Evolutionary conservation across 2,329 filamentous ascomycete genomes (phyloP), one percentile per base, ranked within the genome.

Genomic region (Fusarium xyrophilum): DNA sequence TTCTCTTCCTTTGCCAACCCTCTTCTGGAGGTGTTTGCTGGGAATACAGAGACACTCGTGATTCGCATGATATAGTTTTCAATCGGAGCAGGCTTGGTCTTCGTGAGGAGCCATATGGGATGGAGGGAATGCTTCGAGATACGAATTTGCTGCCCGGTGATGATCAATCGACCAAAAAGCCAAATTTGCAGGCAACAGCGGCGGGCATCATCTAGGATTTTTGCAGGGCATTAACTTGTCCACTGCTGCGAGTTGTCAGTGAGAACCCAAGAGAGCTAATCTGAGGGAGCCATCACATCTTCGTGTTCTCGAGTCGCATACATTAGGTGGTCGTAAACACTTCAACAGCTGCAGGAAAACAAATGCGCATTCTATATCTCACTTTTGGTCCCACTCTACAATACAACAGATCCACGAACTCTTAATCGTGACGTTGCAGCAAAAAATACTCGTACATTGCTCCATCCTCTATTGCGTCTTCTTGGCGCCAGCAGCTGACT

Each of bases 261-360:
- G 83, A 84, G 83, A 85, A 85, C 82, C 77, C 73, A 78, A 82
- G 83, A 85, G 83, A 85, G 83, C 83, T 85, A 83, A 84, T 85
- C 83, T 85, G 83, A 85, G 83, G 83, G 83, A 74, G 72, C 65
- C 23, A 74, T 70, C 33, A 48, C 28, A 55, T 65, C 50, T 66
- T 68, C 59, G 58, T 66, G 59, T 69, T 69, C 58, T 61, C 14
- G 19, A 12, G n/a, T 38, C 38, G 44, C 39, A n/a, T 39, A 21
- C 40, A 23, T 25, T 9, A 25, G 21, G 21, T 32, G 52, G 14
- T 14, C 6, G 14, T 19, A 23, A 35, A 38, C 38, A 53, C 5
- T 28, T 51, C 15, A 10, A 35, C 27, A 36, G 14, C 35, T 42
- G 51, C 59, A 68, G 60, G 47, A 50, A 57, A 70, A 47, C 47